Conservation (phyloP, 805 yeast species). For the Metschnikowia baotianmanensis region DNA sequence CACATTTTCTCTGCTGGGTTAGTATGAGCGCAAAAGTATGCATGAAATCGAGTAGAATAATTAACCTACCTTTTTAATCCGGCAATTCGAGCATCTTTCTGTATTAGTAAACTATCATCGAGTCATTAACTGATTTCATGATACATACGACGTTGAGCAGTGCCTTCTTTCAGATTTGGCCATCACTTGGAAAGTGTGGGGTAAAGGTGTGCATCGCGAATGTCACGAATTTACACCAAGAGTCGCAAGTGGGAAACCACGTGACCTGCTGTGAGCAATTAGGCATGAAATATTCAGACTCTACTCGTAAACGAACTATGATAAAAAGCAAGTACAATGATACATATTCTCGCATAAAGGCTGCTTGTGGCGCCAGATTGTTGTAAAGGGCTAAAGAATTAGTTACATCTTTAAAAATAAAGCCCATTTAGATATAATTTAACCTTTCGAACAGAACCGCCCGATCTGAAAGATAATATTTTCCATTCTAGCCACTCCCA, state of each 20-base stretch:
- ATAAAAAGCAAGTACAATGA: too few relatives aligned
- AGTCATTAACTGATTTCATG: not conserved
- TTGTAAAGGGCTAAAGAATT: too few relatives aligned
- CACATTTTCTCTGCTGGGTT: slow-evolving; percentile 14
- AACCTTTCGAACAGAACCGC: too few relatives aligned
- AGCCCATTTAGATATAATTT: too few relatives aligned
- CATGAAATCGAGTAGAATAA: not conserved
- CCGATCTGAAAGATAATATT: too few relatives aligned
- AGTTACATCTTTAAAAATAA: too few relatives aligned
- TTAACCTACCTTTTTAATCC: slow-evolving; percentile 15
- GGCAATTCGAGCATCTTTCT: slow-evolving; percentile 16
- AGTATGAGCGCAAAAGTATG: not conserved
- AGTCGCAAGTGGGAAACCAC: not conserved
- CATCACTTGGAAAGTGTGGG: slow-evolving; percentile 3
- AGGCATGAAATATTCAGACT: too few relatives aligned
- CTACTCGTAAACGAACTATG: too few relatives aligned
- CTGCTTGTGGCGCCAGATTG: too few relatives aligned
- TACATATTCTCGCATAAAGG: too few relatives aligned
- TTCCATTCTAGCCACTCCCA: too few relatives aligned
- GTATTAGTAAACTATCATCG: not conserved
- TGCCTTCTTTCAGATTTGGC: slow-evolving; percentile 6
- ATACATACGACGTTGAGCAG: slow-evolving; percentile 17
- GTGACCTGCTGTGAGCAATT: not conserved
- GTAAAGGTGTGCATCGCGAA: not conserved
- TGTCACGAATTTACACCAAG: not conserved